phyloP scores from a whole-genome alignment of 2,329 filamentous ascomycete genomes.

The Aspergillus pseudoterreus region DNA sequence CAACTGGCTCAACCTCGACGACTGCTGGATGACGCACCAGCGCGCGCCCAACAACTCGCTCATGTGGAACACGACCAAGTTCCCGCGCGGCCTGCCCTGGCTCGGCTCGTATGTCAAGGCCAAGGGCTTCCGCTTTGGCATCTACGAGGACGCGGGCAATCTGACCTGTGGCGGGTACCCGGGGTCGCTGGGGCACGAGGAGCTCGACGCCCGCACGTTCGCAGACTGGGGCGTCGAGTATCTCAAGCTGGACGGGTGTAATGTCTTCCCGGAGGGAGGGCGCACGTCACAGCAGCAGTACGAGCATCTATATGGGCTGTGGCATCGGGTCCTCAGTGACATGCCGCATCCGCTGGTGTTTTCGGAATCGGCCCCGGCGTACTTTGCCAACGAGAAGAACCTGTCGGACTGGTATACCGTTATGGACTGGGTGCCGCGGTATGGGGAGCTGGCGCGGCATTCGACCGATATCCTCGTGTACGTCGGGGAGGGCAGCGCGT shows the following conservation, averaged over 20 bases:
- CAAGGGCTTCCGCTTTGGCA: constrained; percentile 44
- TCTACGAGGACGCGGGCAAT: constrained; percentile 46
- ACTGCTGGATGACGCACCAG: constrained; percentile 41
- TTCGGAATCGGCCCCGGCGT: constrained; percentile 46
- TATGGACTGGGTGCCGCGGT: constrained; percentile 43
- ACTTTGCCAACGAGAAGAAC: constrained; percentile 37
- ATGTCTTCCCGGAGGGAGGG: constrained; percentile 25
- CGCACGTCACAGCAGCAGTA: constrained; percentile 23
- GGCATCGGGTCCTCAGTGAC: constrained; percentile 40
- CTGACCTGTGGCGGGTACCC: constrained; percentile 44
- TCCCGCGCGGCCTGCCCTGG: constrained; percentile 44
- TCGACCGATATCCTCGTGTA: constrained; percentile 45
- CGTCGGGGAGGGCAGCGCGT: constrained; percentile 38
- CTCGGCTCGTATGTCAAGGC: constrained; percentile 37
- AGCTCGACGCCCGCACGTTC: constrained; percentile 39
- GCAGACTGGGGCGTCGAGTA: constrained; percentile 42
- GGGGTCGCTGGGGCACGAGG: constrained; percentile 40
- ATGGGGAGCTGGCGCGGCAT: constrained; percentile 45
- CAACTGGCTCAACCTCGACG: constrained; percentile 44
- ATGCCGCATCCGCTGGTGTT: constrained; percentile 40
- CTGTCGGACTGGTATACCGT: constrained; percentile 44
- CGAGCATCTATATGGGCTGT: constrained; percentile 35
- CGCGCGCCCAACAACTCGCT: constrained; percentile 38
- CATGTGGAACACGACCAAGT: constrained; percentile 40
- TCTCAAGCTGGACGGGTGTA: constrained; percentile 49